Base-by-base conservation (phyloP, 306 rosid genomes). In the Acacia crassicarpa region DNA sequence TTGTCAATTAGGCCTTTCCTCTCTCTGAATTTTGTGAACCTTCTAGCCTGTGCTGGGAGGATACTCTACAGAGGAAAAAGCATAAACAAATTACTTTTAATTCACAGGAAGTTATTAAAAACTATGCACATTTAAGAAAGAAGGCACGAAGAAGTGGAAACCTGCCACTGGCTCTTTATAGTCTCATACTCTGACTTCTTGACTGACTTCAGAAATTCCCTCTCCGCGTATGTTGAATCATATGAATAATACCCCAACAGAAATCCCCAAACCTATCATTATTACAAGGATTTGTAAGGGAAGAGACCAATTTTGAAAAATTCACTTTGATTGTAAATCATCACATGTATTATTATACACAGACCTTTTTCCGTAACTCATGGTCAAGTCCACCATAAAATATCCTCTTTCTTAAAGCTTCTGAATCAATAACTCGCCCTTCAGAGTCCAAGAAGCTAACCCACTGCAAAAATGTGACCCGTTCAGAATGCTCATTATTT, bases 341-440 rank as follows among this genome's bases (percentile, higher is more conserved):
- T 79, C 68, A 74, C 49, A 67, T 17, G 5, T 63, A 63, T 68
- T 62, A 80, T 68, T 48, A 71, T 74, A 78, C 51, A 59, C 90
- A 76, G 73, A 96, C 99, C 97, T 92, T 94, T 83, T 89, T 88
- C 53, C 97, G 93, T 78, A 93, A 78, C 25, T 83, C 67, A 71
- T 96, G 97, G 83, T 96, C 94, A 79, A 96, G 92, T 76, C 99
- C 98, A 9, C 99, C 99, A 85, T 96, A 96, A 89, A 96, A 96
- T 84, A 93, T 87, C 87, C 99, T 92, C 89, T 85, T 93, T 83
- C 94, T 89, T 74, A 96, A 85, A 76, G 94, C 93, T 83, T 86
- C 86, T 70, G 97, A 83, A 87, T 96, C 92, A 19, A 53, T 73
- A 78, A 93, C 91, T 82, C 97, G 87, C 49, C 99, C 98, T 90